These are phyloP conservation scores for Nicotiana benthamiana DNA, from an alignment of 257 asterid species.

Conservation along the genomic window DNA sequence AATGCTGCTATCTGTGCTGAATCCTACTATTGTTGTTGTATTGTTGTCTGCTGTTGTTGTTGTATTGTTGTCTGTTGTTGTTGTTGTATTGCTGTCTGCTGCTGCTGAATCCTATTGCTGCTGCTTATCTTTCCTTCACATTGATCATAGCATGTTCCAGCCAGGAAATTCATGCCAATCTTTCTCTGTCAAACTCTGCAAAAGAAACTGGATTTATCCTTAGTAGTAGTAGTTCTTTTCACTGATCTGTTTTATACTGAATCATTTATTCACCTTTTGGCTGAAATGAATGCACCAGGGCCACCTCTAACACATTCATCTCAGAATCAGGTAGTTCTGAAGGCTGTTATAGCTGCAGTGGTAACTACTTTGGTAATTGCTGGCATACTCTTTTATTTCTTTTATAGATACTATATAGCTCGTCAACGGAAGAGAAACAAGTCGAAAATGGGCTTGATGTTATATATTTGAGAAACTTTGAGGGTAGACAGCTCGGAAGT, in stretches of 20 bases:
- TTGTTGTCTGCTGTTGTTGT: no score
- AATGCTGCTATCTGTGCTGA: no score
- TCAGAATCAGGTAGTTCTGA: conserved; percentile 22
- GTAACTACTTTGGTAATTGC: conserved; percentile 28
- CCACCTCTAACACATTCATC: conserved; percentile 18
- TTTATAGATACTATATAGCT: conserved; percentile 22
- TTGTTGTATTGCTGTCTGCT: no score
- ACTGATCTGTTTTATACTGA: neutral
- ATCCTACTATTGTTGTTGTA: no score
- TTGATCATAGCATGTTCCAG: neutral
- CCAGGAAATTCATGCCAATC: neutral
- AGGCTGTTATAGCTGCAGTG: conserved; percentile 46
- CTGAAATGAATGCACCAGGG: neutral
- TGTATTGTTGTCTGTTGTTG: no score
- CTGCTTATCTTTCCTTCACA: neutral
- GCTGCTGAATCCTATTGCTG: no score
- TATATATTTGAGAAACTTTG: conserved; percentile 41
- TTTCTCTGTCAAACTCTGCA: neutral
- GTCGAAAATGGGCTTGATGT: conserved; percentile 53
- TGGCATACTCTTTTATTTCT: conserved; percentile 28
- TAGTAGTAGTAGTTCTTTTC: neutral
- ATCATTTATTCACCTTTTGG: neutral
- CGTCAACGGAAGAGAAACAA: conserved; percentile 18
- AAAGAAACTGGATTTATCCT: neutral
- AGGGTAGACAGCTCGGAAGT: conserved; percentile 25